Base-by-base conservation (phyloP, 352 stramenopile species). In the Globisporangium echinulatum region DNA sequence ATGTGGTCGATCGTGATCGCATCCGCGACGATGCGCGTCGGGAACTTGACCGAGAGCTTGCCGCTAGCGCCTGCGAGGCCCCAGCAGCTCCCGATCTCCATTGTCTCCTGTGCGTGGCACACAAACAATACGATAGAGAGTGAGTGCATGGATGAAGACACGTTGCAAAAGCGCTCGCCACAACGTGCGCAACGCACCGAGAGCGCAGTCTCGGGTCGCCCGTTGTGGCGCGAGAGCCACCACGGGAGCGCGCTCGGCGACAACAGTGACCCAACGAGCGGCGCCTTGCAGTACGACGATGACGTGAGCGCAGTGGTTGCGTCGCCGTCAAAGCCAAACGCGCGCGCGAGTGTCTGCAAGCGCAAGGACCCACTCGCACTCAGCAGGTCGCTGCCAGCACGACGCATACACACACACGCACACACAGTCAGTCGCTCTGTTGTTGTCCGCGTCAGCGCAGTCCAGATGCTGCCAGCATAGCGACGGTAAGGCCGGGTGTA, bases 21-120 rank as follows among this genome's bases (percentile, higher is more conserved):
- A 8, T 89, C 74, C 13, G 73, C 74, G 50, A 91, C 56, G 50
- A 96, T 83, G 52, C 79, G 76, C 6, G 77, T 62, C 8, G 72
- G 63, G 46, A 96, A 90, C 37, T 83, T 84, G 14, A 96, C 76
- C 0, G 87, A 90, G 11, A 96, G 70, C 9, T 74, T 83, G 17
- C 86, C 87, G 7, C 63, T 71, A 5, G 69, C 61, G 0, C 84
- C 79, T 6, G 59, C 56, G 40, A 94, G 72, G 19, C 74, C 76
- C 83, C 85, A 96, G 61, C 87, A 96, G 46, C 77, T 90, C 13
- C 87, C 87, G 13, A 94, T 82, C 59, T 91, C 85, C 64, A 88
- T 89, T 14, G 84, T 90, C 82, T 90, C 78, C 81, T 92, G 58
- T 8, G 13, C 15, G 7, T 48, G 55, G 9, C 4, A 55, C n/a